These are phyloP conservation scores for Penicillium cataractarum DNA, from an alignment of 495 filamentous ascomycete species.

Conservation along the genomic window DNA sequence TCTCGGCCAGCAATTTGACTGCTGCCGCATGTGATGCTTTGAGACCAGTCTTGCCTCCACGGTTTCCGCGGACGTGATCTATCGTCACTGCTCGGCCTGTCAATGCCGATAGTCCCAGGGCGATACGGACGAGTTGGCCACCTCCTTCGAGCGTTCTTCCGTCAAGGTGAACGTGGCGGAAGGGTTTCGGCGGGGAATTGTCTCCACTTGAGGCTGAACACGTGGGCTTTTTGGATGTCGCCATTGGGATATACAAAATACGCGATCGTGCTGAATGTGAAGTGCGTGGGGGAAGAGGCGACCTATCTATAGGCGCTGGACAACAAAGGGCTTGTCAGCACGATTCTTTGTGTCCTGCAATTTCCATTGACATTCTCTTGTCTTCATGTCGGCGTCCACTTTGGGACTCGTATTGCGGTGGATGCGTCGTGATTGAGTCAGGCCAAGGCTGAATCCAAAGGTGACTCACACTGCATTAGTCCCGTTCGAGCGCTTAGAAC, in stretches of 20 bases:
- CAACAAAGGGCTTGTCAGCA: no score
- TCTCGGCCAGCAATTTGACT: constrained; percentile 65
- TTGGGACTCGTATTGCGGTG: not conserved
- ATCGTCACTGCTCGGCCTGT: constrained; percentile 67
- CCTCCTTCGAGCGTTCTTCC: constrained; percentile 81
- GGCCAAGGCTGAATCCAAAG: not conserved
- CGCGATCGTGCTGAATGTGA: not conserved
- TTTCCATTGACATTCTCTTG: not conserved
- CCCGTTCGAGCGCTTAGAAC: not conserved
- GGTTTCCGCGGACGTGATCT: constrained; percentile 69
- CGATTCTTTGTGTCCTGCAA: no score
- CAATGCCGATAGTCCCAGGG: constrained; percentile 69
- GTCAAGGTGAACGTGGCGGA: constrained; percentile 53
- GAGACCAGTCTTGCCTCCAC: constrained; percentile 61
- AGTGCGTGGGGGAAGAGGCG: not conserved
- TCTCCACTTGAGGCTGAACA: constrained; percentile 1
- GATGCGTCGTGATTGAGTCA: constrained; percentile 6
- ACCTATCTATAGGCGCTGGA: not conserved
- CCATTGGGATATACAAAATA: not conserved
- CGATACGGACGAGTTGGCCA: constrained; percentile 78
- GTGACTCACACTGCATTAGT: constrained; percentile 9
- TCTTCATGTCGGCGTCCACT: not conserved
- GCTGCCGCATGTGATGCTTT: constrained; percentile 76
- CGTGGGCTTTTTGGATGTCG: not conserved
- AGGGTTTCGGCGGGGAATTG: constrained; percentile 8